Evolutionary conservation across 2,329 filamentous ascomycete species (phyloP).

Genomic region (Blastomyces percursus): DNA sequence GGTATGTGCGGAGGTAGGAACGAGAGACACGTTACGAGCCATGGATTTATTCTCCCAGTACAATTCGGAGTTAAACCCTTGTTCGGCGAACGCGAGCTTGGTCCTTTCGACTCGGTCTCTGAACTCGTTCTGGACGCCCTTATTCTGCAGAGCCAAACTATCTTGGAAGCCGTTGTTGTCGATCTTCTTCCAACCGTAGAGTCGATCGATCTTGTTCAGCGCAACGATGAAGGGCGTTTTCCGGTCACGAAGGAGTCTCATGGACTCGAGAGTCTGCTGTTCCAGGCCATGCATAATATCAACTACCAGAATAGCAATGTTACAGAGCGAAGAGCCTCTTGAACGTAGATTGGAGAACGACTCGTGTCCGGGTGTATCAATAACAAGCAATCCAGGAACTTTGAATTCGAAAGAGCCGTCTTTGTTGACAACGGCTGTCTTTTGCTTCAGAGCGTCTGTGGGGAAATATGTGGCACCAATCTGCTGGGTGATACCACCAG

Average conservation of each 20-base stretch:
- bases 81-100: slow-evolving; percentile 87
- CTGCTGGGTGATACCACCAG: slow-evolving; percentile 98
- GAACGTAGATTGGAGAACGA: slow-evolving; percentile 98
- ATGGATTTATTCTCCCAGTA: slow-evolving; percentile 98
- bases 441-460: slow-evolving; percentile 79
- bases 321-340: slow-evolving; percentile 93
- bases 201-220: slow-evolving; percentile 98
- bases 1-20: slow-evolving; percentile 95
- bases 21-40: slow-evolving; percentile 86
- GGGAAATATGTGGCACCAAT: slow-evolving; percentile 99
- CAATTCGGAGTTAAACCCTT: slow-evolving; percentile 94
- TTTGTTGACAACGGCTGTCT: slow-evolving; percentile 85
- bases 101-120: slow-evolving; percentile 78
- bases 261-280: slow-evolving; percentile 93
- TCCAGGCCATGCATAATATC: slow-evolving; percentile 99
- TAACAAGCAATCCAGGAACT: slow-evolving; percentile 89
- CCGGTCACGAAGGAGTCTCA: slow-evolving; percentile 81
- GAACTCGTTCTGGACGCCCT: slow-evolving; percentile 90
- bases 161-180: slow-evolving; percentile 98
- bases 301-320: slow-evolving; percentile 97
- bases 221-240: slow-evolving; percentile 98
- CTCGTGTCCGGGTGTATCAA: slow-evolving; percentile 99
- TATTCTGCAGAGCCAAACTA: slow-evolving; percentile 78
- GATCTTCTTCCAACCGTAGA: slow-evolving; percentile 98
- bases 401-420: slow-evolving; percentile 92